These are phyloP conservation scores for Solanum rostratum DNA, from an alignment of 257 asterid species.

Conservation along the genomic window DNA sequence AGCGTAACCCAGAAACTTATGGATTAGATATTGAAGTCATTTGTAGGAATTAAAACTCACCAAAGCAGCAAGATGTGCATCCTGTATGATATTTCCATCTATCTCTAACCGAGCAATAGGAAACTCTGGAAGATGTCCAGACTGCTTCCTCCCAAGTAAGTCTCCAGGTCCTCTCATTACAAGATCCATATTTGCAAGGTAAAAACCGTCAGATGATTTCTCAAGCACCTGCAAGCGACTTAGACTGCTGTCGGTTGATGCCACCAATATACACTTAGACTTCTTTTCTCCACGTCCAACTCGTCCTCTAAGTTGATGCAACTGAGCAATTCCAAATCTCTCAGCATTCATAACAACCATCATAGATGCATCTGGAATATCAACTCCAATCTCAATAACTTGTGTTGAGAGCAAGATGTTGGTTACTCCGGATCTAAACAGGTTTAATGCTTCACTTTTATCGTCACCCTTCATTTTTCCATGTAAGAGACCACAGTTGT, in stretches of 20 bases:
- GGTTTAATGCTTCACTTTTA: slow-evolving; percentile 65
- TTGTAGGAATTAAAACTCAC: slow-evolving; percentile 24
- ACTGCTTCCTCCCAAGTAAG: slow-evolving; percentile 88
- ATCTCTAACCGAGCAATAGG: slow-evolving; percentile 86
- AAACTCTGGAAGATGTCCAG: slow-evolving; percentile 92
- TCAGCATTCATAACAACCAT: slow-evolving; percentile 98
- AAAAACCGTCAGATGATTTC: slow-evolving; percentile 68
- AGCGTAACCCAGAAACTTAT: background rate
- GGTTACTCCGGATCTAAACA: slow-evolving; percentile 69
- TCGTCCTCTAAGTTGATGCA: slow-evolving; percentile 91
- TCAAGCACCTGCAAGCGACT: slow-evolving; percentile 72
- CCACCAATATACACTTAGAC: slow-evolving; percentile 59
- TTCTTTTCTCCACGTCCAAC: slow-evolving; percentile 90
- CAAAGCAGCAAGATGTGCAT: slow-evolving; percentile 86
- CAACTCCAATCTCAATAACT: slow-evolving; percentile 93
- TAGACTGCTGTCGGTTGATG: slow-evolving; percentile 48
- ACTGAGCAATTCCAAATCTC: slow-evolving; percentile 85
- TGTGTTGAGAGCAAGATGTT: slow-evolving; percentile 79
- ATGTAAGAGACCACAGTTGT: slow-evolving; percentile 70
- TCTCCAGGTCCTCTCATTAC: slow-evolving; percentile 91
- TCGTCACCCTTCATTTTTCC: slow-evolving; percentile 82
- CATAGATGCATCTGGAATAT: slow-evolving; percentile 93
- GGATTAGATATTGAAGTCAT: background rate
- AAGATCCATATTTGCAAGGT: slow-evolving; percentile 92
- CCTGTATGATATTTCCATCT: slow-evolving; percentile 80